Evolutionary conservation across 805 yeast genomes (phyloP).

Genomic region (Maudiozyma serrabonitensis): DNA sequence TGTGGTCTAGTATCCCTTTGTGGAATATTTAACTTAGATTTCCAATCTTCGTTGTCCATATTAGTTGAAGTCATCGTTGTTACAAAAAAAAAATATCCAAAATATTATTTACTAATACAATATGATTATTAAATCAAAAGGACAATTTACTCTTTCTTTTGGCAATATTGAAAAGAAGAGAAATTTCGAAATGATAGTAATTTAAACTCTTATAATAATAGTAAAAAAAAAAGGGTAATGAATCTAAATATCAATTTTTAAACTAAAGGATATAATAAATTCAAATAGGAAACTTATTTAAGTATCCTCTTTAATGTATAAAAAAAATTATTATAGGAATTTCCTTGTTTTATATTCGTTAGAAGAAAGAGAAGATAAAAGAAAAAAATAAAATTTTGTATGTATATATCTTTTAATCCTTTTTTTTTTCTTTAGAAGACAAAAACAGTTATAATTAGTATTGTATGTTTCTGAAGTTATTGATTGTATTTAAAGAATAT

Average conservation of each 20-base stretch:
- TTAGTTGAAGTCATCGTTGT: background rate
- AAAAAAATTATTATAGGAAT: too few relatives aligned
- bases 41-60: constrained; percentile 47
- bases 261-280: background rate
- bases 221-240: background rate
- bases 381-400: too few relatives aligned
- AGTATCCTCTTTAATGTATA: background rate
- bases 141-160: background rate
- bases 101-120: background rate
- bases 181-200: background rate
- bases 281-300: background rate
- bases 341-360: too few relatives aligned
- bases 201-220: too few relatives aligned
- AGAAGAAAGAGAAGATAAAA: too few relatives aligned
- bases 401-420: too few relatives aligned
- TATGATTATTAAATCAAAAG: background rate
- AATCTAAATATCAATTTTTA: background rate
- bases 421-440: too few relatives aligned
- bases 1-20: constrained; percentile 87
- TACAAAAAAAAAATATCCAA: too few relatives aligned
- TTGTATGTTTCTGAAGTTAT: too few relatives aligned
- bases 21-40: constrained; percentile 63
- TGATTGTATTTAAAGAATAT: too few relatives aligned
- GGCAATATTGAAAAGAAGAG: too few relatives aligned
- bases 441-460: too few relatives aligned